phyloP scores from a whole-genome alignment of 192 early-diverging fungal genomes.

The Podila clonocystis region DNA sequence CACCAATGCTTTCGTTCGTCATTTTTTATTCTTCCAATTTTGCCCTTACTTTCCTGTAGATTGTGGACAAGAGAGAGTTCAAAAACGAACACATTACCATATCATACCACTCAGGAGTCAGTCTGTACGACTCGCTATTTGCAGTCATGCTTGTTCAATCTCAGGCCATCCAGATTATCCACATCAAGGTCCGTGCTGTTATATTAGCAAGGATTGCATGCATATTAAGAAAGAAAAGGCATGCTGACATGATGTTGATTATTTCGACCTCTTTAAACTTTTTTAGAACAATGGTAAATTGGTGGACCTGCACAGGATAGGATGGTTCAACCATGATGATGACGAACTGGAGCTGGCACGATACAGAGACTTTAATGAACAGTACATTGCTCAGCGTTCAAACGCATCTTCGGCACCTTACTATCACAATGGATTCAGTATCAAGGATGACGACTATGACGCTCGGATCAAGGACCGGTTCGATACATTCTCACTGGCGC shows the following conservation, averaged over 20 bases:
- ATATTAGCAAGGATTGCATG: background rate
- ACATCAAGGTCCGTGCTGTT: conserved; percentile 60
- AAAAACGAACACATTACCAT: conserved; percentile 71
- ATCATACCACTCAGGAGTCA: conserved; percentile 73
- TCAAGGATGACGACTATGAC: conserved; percentile 38
- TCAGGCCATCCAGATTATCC: conserved; percentile 72
- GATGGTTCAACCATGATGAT: conserved; percentile 72
- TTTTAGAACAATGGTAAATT: conserved; percentile 64
- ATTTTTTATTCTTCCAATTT: background rate
- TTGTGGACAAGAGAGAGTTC: conserved; percentile 63
- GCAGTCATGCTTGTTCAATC: conserved; percentile 77
- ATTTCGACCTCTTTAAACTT: background rate
- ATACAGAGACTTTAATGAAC: conserved; percentile 56
- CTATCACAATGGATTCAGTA: conserved; percentile 27
- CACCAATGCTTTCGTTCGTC: background rate
- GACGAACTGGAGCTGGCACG: conserved; percentile 65
- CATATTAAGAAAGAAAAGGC: background rate
- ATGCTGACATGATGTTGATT: background rate
- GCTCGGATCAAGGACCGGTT: conserved; percentile 12
- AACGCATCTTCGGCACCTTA: conserved; percentile 11
- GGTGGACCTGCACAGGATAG: conserved; percentile 65
- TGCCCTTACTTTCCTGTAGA: conserved; percentile 42
- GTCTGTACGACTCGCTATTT: conserved; percentile 67
- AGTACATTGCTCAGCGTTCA: conserved; percentile 33
- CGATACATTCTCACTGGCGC: conserved; percentile 13